These are phyloP conservation scores for Ganoderma leucocontextum DNA, from an alignment of 1,284 basidiomycete genomes.

Conservation along the genomic window DNA sequence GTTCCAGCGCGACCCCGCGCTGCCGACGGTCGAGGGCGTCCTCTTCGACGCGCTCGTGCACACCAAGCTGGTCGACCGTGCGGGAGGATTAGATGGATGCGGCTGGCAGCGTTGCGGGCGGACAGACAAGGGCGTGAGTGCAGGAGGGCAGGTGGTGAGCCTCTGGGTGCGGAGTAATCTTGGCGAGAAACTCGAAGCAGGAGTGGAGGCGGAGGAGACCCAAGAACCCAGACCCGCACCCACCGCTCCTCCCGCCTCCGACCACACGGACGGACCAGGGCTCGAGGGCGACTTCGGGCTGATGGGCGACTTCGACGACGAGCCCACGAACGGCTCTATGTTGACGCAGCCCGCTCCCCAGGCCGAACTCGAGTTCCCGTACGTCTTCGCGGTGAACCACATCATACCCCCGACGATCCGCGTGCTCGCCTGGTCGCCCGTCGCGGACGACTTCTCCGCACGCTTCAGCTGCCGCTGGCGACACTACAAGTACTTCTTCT, in stretches of 20 bases:
- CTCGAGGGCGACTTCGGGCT: constrained; percentile 43
- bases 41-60: constrained; percentile 86
- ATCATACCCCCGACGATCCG: constrained; percentile 91
- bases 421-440: constrained; percentile 95
- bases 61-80: constrained; percentile 77
- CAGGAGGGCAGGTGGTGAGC: constrained; percentile 93
- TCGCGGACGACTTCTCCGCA: constrained; percentile 83
- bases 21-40: constrained; percentile 93
- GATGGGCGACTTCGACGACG: constrained; percentile 39
- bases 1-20: constrained; percentile 73
- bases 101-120: constrained; percentile 93
- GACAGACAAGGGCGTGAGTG: constrained; percentile 95
- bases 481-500: constrained; percentile 99
- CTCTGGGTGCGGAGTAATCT: constrained; percentile 85
- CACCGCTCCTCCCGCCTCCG: not conserved
- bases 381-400: constrained; percentile 87
- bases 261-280: constrained; percentile 22
- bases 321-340: constrained; percentile 42
- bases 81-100: constrained; percentile 83
- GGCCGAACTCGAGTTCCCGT: constrained; percentile 70
- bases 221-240: not conserved
- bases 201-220: not conserved
- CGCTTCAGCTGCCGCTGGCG: constrained; percentile 88
- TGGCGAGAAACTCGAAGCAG: constrained; percentile 24
- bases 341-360: constrained; percentile 31